Evolutionary conservation across 495 filamentous ascomycete species (phyloP).

Genomic region (Podospora appendiculata): DNA sequence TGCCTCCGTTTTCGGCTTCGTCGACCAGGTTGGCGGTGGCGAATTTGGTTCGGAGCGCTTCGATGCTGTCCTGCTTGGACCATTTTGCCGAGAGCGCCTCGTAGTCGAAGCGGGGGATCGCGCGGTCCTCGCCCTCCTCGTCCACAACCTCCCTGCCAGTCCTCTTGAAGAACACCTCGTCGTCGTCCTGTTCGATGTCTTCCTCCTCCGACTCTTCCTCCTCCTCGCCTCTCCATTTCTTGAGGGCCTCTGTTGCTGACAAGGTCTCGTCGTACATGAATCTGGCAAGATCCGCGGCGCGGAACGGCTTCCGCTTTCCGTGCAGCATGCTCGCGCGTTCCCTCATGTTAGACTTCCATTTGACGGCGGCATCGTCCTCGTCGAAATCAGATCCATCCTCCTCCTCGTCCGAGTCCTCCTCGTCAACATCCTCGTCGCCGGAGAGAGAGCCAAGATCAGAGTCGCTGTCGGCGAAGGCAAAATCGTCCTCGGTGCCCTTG

Average conservation of each 20-base stretch:
- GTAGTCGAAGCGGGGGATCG: constrained; percentile 73
- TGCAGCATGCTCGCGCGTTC: constrained; percentile 68
- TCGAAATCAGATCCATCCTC: constrained; percentile 44
- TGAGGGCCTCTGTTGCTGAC: constrained; percentile 64
- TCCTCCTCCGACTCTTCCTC: constrained; percentile 42
- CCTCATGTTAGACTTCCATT: constrained; percentile 83
- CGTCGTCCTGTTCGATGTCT: constrained; percentile 55
- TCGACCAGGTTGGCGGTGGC: constrained; percentile 55
- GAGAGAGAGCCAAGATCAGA: constrained; percentile 90
- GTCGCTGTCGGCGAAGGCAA: constrained; percentile 93
- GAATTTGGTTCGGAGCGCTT: constrained; percentile 66
- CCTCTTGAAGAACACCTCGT: constrained; percentile 79
- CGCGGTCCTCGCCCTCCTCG: constrained; percentile 59
- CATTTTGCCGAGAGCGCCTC: constrained; percentile 76
- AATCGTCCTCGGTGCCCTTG: constrained; percentile 43
- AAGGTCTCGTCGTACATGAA: constrained; percentile 84
- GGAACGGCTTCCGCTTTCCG: constrained; percentile 57
- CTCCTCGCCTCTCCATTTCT: constrained; percentile 74
- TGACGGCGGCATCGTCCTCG: constrained; percentile 57
- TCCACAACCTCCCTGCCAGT: constrained; percentile 55
- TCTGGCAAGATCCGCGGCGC: constrained; percentile 70
- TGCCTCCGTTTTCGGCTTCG: constrained; percentile 39
- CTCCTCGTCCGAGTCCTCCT: constrained; percentile 37
- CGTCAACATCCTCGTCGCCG: constrained; percentile 56
- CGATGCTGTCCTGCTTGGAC: constrained; percentile 68